phyloP scores from a whole-genome alignment of 2,329 filamentous ascomycete genomes.

The Scedosporium boydii region DNA sequence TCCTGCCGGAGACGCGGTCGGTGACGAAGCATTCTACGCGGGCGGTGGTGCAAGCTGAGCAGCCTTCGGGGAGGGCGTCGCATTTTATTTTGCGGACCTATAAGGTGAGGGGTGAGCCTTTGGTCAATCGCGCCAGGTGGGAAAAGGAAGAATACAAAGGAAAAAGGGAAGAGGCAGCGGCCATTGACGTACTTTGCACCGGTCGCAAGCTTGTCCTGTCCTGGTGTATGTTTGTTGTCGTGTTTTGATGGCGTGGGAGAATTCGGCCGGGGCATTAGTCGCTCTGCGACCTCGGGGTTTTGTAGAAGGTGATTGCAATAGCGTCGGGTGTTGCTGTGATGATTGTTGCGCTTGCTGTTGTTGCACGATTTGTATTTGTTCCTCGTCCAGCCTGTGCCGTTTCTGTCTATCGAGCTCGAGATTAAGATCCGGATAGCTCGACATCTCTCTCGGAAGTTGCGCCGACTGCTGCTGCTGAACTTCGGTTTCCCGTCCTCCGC shows the following conservation, averaged over 20 bases:
- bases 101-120: constrained; percentile 13
- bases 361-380: not conserved
- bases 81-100: constrained; percentile 81
- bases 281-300: not conserved
- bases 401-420: not conserved
- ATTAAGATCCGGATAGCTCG: not conserved
- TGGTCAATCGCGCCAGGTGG: constrained; percentile 1
- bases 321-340: not conserved
- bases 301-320: not conserved
- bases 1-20: constrained; percentile 75
- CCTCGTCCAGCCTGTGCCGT: not conserved
- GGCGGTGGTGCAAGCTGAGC: constrained; percentile 70
- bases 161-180: not conserved
- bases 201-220: constrained; percentile 80
- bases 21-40: constrained; percentile 74
- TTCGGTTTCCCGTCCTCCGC: not conserved
- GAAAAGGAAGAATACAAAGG: constrained; percentile 3
- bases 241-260: constrained; percentile 46
- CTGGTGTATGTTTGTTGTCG: constrained; percentile 45
- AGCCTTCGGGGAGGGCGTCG: constrained; percentile 71
- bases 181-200: constrained; percentile 61
- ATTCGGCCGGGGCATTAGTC: constrained; percentile 15
- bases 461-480: not conserved
- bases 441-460: not conserved
- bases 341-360: not conserved